Evolutionary conservation across 1,284 basidiomycete species (phyloP).

Genomic region (Sanghuangporus weigelae): DNA sequence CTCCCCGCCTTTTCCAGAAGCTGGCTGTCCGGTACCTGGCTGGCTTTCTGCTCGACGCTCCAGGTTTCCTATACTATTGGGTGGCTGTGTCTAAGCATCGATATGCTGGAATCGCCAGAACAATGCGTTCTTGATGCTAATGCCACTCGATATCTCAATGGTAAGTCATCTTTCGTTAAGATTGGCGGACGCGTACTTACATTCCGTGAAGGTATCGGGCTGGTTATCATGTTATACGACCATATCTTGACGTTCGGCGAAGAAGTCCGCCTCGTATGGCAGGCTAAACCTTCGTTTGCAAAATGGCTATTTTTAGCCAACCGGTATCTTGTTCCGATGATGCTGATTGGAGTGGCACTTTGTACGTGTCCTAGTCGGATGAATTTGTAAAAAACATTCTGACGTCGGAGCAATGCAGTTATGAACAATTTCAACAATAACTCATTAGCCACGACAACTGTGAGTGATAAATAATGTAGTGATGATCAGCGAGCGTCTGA

Average conservation of each 20-base stretch:
- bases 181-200: not conserved
- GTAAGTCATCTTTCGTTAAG: not conserved
- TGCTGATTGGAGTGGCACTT: slow-evolving; percentile 6
- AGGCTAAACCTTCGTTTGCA: slow-evolving; percentile 17
- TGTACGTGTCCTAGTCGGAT: not conserved
- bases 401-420: not conserved
- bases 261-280: slow-evolving; percentile 24
- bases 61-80: too few relatives aligned
- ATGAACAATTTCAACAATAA: slow-evolving; percentile 4
- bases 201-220: slow-evolving; percentile 17
- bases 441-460: not conserved
- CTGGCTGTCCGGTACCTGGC: not conserved
- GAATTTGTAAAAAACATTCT: not conserved
- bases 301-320: slow-evolving; percentile 22
- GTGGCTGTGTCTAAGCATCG: not conserved
- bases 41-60: not conserved
- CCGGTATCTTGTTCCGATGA: slow-evolving; percentile 17
- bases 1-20: not conserved
- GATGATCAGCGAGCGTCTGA: not conserved
- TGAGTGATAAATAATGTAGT: not conserved
- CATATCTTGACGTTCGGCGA: slow-evolving; percentile 24
- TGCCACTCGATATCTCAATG: slow-evolving; percentile 14
- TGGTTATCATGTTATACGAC: slow-evolving; percentile 24
- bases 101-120: not conserved
- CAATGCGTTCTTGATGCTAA: slow-evolving; percentile 3